These are phyloP conservation scores for Entophlyctis luteolus DNA, from an alignment of 192 early-diverging fungal species.

Conservation along the genomic window DNA sequence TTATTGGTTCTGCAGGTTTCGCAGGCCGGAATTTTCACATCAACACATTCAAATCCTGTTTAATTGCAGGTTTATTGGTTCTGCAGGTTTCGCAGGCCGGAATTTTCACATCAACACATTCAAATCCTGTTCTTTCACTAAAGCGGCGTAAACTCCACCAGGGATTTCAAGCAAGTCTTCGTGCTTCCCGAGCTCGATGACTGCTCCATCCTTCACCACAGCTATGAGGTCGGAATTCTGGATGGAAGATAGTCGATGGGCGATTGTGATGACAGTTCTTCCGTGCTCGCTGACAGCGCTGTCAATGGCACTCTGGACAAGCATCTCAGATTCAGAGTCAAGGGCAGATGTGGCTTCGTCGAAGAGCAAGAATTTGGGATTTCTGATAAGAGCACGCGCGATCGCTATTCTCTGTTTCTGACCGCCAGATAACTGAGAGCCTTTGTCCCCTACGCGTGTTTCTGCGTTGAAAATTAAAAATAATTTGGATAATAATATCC, in stretches of 20 bases:
- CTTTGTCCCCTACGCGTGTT: conserved; percentile 50
- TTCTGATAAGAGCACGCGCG: conserved; percentile 59
- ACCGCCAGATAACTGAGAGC: conserved; percentile 42
- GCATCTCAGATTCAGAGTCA: conserved; percentile 49
- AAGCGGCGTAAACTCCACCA: conserved; percentile 49
- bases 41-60: too few relatives aligned
- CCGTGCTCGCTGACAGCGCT: conserved; percentile 54
- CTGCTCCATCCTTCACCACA: conserved; percentile 63
- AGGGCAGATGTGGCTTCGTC: conserved; percentile 47
- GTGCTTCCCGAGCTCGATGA: conserved; percentile 68
- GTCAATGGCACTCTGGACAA: conserved; percentile 48
- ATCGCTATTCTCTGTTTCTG: conserved; percentile 38
- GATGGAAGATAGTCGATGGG: conserved; percentile 84
- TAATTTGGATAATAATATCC: background rate
- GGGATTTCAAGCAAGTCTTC: conserved; percentile 51
- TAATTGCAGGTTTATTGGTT: too few relatives aligned
- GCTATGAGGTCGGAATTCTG: conserved; percentile 74
- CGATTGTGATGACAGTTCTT: conserved; percentile 83
- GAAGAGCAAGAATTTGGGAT: conserved; percentile 37
- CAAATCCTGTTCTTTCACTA: conserved; percentile 51
- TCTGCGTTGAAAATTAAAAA: conserved; percentile 25
- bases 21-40: too few relatives aligned
- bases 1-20: too few relatives aligned
- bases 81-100: too few relatives aligned
- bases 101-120: background rate